phyloP scores from a whole-genome alignment of 352 stramenopile genomes.

The Globisporangium paroecandrum region DNA sequence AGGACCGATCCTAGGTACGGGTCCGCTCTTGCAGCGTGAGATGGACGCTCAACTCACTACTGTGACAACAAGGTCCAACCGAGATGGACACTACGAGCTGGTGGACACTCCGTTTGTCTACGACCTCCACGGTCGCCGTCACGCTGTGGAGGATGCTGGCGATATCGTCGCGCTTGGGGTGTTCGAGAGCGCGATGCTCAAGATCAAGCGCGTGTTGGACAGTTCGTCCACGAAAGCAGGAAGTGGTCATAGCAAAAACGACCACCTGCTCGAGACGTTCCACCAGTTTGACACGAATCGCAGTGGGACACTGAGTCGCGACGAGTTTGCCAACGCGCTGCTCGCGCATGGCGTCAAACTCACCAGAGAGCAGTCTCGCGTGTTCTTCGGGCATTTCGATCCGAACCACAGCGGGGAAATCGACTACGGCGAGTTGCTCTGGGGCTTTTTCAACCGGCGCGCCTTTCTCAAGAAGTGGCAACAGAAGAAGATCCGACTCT shows the following conservation, averaged over 20 bases:
- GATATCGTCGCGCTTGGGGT: constrained; percentile 26
- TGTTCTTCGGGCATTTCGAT: constrained; percentile 50
- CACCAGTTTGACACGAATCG: constrained; percentile 43
- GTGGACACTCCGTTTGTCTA: constrained; percentile 31
- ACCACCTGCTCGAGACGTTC: constrained; percentile 34
- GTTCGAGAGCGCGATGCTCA: constrained; percentile 50
- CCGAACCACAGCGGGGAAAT: constrained; percentile 42
- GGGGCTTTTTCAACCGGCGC: constrained; percentile 59
- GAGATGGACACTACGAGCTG: not conserved
- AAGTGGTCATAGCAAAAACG: not conserved
- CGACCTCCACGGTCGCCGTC: constrained; percentile 59
- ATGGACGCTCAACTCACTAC: constrained; percentile 23
- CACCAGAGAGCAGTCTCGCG: constrained; percentile 36
- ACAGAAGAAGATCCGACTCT: constrained; percentile 29
- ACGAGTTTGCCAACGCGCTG: constrained; percentile 42
- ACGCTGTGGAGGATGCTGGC: constrained; percentile 24
- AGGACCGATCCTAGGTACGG: constrained; percentile 34
- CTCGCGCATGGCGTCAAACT: constrained; percentile 26
- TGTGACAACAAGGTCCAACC: not conserved
- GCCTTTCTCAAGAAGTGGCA: constrained; percentile 60
- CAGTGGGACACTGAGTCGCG: constrained; percentile 43
- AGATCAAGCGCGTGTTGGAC: constrained; percentile 44
- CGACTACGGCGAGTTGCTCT: constrained; percentile 60
- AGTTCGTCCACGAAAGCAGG: not conserved
- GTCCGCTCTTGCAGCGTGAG: constrained; percentile 44